phyloP scores from a whole-genome alignment of 2,329 filamentous ascomycete genomes.

The Delphinella strobiligena region DNA sequence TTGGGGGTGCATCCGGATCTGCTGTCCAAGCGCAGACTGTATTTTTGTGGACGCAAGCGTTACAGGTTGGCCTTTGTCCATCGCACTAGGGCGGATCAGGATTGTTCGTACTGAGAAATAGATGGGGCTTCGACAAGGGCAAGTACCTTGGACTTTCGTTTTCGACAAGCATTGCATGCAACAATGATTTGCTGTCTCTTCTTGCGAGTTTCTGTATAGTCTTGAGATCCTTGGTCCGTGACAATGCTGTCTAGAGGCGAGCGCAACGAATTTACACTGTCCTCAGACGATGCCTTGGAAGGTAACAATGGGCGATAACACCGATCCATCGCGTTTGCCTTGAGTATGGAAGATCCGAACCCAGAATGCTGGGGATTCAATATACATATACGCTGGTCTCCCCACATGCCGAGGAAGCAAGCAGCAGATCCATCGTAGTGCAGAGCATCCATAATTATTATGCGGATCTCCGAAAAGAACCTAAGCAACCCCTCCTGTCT shows the following conservation, averaged over 20 bases:
- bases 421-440: too few species aligned
- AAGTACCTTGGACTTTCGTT: slow-evolving; percentile 8
- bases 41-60: slow-evolving; percentile 2
- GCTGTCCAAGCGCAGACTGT: slow-evolving; percentile 7
- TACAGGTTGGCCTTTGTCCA: slow-evolving; percentile 4
- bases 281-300: not conserved
- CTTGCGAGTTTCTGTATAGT: not conserved
- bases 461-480: too few species aligned
- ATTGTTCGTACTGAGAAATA: too few species aligned
- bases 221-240: too few species aligned
- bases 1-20: slow-evolving; percentile 9
- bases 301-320: not conserved
- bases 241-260: not conserved
- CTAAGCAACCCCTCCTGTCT: too few species aligned
- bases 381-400: too few species aligned
- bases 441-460: too few species aligned
- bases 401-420: too few species aligned
- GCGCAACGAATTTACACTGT: not conserved
- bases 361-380: too few species aligned
- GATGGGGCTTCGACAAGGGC: too few species aligned
- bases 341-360: too few species aligned
- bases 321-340: not conserved
- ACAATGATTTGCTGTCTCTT: slow-evolving; percentile 9
- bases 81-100: slow-evolving; percentile 1
- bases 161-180: slow-evolving; percentile 9